phyloP scores from a whole-genome alignment of 176 grass and related monocot genomes.

The Chrysopogon serrulatus region DNA sequence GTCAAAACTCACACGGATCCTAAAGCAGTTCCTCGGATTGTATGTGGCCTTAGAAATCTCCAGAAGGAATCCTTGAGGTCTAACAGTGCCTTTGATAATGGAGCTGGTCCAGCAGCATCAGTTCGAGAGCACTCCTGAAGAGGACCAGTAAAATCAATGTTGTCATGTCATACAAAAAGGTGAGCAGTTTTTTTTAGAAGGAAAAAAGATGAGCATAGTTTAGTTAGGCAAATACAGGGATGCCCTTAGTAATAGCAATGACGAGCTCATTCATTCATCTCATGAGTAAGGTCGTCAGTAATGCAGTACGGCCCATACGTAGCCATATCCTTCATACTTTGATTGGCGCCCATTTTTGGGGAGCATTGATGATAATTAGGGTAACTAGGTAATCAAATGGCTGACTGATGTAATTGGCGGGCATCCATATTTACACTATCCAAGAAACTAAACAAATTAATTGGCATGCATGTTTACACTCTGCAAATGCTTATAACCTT shows the following conservation, averaged over 20 bases:
- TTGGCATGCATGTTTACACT: not conserved
- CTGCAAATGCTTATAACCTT: not conserved
- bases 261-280: not conserved
- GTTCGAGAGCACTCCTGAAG: constrained; percentile 56
- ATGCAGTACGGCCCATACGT: not conserved
- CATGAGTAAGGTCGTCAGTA: not conserved
- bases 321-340: not conserved
- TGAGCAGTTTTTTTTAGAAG: too few species aligned
- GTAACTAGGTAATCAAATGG: not conserved
- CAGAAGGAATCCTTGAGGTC: constrained; percentile 79
- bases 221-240: not conserved
- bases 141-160: not conserved
- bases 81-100: constrained; percentile 46
- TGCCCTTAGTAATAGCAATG: not conserved
- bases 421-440: not conserved
- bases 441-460: not conserved
- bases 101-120: constrained; percentile 45
- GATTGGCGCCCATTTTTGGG: not conserved
- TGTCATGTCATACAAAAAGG: not conserved
- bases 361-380: not conserved
- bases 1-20: constrained; percentile 58
- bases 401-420: not conserved
- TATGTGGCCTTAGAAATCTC: constrained; percentile 96
- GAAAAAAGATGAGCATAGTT: not conserved
- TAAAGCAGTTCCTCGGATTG: constrained; percentile 90